phyloP scores from a whole-genome alignment of 2,329 filamentous ascomycete genomes.

The Sporothrix brunneoviolacea region DNA sequence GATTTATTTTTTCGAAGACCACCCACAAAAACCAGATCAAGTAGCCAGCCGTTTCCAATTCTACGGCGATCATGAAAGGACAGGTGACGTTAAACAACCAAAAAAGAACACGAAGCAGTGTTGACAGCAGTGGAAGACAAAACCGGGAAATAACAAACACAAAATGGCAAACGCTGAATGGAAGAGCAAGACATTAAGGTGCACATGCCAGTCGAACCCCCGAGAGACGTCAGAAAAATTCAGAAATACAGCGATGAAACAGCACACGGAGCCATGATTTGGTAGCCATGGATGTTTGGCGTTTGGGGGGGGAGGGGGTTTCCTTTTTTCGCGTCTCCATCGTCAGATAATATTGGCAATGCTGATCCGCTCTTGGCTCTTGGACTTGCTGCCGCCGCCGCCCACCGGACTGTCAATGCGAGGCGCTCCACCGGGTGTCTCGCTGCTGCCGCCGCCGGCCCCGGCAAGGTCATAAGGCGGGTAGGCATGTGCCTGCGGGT shows the following conservation, averaged over 20 bases:
- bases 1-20: no score
- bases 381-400: slow-evolving; percentile 22
- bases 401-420: slow-evolving; percentile 20
- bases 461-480: neutral
- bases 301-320: no score
- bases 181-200: neutral
- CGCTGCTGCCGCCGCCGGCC: neutral
- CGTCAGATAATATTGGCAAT: slow-evolving; percentile 37
- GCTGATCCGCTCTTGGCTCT: slow-evolving; percentile 38
- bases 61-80: no score
- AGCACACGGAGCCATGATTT: no score
- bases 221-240: no score
- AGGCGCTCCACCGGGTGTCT: neutral
- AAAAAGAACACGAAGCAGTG: no score
- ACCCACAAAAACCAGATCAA: no score
- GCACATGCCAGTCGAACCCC: neutral
- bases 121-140: neutral
- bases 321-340: neutral
- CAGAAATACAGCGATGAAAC: no score
- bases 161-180: neutral
- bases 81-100: no score
- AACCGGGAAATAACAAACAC: neutral
- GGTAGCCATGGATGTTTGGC: no score
- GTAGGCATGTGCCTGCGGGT: neutral
- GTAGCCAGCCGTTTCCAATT: no score